Evolutionary conservation across 805 yeast genomes (phyloP), one percentile per base, ranked within the genome.

Genomic region (Wickerhamomyces hampshirensis): DNA sequence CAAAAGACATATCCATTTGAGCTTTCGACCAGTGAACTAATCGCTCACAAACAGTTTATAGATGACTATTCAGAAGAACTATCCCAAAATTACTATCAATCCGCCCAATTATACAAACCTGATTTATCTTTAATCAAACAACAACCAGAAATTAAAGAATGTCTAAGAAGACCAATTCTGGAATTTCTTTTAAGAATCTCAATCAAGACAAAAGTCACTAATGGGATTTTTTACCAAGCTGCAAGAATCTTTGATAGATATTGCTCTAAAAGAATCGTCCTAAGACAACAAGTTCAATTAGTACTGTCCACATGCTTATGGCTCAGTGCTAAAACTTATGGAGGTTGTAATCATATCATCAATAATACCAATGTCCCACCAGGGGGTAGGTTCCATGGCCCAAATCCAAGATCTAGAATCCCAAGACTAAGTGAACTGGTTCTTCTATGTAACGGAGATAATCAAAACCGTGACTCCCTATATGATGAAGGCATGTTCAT

Each of bases 271-370:
- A 71, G 98, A 49, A 77, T 88, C 6, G 93, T 89, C 1, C 71
- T 84, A 44, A 75, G 80, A 47, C 89, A 84, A 39, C 98, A 89
- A 61, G 80, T 86, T 43, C 96, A 89, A 60, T 69, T 91, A 36
- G 91, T 91, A 9, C 87, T 94, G 23, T 84, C 95, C 42, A 86
- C 96, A 5, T 86, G 96, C 42, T 65, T 91, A 24, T 91, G 98
- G 97, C 73, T 91, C 23, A 86, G 96, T 3, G 80, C 96, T 18
- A 91, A 91, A 58, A 70, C 80, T n/a, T 75, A 74, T 51, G 86
- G 86, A 33, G 86, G 86, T 26, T 79, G 81, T 58, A 77, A 76
- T 47, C 86, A 79, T 58, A 75, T 77, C 47, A 71, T 75, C 36
- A 75, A 75, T 53, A 64, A 69, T 39, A 56, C 65, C 3, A 59